These are phyloP conservation scores for Chrysoporthe deuterocubensis DNA, from an alignment of 2,329 filamentous ascomycete genomes.

Conservation along the genomic window DNA sequence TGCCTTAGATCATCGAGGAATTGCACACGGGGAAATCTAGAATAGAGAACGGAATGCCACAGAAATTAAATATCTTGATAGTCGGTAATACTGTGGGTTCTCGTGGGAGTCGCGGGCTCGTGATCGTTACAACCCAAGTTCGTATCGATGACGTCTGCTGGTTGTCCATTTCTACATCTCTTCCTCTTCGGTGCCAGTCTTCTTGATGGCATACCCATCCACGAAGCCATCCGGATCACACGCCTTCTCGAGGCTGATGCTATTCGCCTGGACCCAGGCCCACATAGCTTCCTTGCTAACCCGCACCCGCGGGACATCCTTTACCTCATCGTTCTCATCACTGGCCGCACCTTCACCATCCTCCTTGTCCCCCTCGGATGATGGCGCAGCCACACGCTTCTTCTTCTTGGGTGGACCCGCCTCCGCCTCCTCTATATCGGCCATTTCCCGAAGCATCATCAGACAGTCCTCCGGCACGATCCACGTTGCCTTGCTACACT, in stretches of 20 bases:
- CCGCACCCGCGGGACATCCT: conserved; percentile 50
- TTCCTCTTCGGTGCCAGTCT: conserved; percentile 42
- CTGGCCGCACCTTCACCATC: conserved; percentile 33
- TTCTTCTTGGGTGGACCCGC: conserved; percentile 45
- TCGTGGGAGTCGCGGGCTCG: too few relatives aligned
- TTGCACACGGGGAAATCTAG: too few relatives aligned
- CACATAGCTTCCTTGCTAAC: conserved; percentile 62
- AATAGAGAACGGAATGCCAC: too few relatives aligned
- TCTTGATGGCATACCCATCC: conserved; percentile 64
- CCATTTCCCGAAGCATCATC: conserved; percentile 78
- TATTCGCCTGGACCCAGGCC: conserved; percentile 67
- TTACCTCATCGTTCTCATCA: conserved; percentile 36
- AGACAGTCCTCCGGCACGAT: conserved; percentile 86
- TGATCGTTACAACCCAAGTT: too few relatives aligned
- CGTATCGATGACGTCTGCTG: neutral
- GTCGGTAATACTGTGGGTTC: too few relatives aligned
- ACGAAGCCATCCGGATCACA: conserved; percentile 79
- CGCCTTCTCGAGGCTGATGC: conserved; percentile 65
- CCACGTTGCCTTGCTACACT: conserved; percentile 78
- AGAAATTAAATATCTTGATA: too few relatives aligned
- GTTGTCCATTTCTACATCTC: conserved; percentile 11
- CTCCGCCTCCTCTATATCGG: conserved; percentile 64
- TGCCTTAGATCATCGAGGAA: too few relatives aligned
- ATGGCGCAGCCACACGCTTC: neutral
- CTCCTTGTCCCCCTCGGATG: conserved; percentile 27